A percentile compares a stretch with the other conserved stretches of the same genome.
These are phyloP conservation scores for Stagonosporopsis vannaccii DNA, from an alignment of 2,329 filamentous ascomycete genomes.

Conservation along the genomic window DNA sequence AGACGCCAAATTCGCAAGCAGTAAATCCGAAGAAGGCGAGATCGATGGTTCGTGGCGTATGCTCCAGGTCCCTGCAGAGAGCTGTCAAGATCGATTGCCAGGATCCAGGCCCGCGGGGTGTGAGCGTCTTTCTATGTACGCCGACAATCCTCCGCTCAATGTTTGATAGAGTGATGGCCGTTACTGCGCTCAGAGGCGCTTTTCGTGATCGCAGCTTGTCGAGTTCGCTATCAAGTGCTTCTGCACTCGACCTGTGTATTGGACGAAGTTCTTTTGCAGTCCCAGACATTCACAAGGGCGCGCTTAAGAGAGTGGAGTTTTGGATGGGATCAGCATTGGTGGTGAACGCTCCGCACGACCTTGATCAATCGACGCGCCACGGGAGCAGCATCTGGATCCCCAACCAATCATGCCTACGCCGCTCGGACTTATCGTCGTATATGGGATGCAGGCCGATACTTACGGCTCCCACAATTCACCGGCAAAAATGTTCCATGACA, in stretches of 20 bases:
- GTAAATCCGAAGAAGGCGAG: neutral
- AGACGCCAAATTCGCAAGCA: neutral
- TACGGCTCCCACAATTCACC: constrained; percentile 2
- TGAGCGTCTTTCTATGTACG: neutral
- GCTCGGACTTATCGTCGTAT: constrained; percentile 11
- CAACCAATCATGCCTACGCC: constrained; percentile 8
- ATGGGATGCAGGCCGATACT: constrained; percentile 4
- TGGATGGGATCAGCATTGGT: neutral
- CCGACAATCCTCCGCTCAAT: neutral
- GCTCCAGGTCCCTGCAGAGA: constrained; percentile 7
- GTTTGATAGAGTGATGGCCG: neutral
- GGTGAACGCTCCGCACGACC: neutral
- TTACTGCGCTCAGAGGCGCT: neutral
- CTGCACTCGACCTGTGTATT: neutral
- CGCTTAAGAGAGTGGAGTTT: neutral
- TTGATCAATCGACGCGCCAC: neutral
- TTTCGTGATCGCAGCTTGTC: neutral
- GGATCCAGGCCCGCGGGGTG: constrained; percentile 3
- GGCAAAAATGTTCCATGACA: neutral
- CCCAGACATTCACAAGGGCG: no score
- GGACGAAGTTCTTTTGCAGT: no score
- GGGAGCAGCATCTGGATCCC: constrained; percentile 3
- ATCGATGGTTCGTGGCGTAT: constrained; percentile 5
- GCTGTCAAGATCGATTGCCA: constrained; percentile 9
- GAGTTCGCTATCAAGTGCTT: neutral